phyloP scores from a whole-genome alignment of 1,139 yeast species.

The Blastobotrys arbuscula region DNA sequence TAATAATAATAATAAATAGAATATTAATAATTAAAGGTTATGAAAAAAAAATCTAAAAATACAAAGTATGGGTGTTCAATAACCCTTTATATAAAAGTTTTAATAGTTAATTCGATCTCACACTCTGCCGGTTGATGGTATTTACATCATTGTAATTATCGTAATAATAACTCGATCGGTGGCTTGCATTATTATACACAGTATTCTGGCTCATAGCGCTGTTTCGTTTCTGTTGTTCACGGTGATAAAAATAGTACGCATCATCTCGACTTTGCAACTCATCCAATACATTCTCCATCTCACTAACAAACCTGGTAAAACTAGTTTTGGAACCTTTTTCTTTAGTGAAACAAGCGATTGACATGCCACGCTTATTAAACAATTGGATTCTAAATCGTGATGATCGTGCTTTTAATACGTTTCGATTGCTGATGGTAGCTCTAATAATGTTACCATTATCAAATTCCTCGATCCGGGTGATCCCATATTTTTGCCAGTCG shows the following conservation, averaged over 20 bases:
- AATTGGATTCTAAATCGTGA: constrained; percentile 31
- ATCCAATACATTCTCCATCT: constrained; percentile 26
- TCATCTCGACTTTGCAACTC: constrained; percentile 4
- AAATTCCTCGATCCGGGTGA: constrained; percentile 28
- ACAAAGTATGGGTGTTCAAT: too few species aligned
- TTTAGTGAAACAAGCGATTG: constrained; percentile 28
- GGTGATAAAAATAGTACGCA: background rate
- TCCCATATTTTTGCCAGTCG: constrained; percentile 36
- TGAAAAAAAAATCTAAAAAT: background rate
- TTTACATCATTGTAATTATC: background rate
- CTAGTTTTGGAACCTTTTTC: constrained; percentile 32
- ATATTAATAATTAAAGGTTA: too few species aligned
- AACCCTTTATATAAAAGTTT: too few species aligned
- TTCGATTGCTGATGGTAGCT: constrained; percentile 33
- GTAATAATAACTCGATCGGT: background rate
- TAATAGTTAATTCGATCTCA: background rate
- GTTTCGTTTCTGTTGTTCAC: background rate
- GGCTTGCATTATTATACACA: background rate
- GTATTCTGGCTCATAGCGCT: background rate
- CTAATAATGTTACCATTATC: constrained; percentile 25
- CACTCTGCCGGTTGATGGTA: background rate
- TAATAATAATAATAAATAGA: too few species aligned
- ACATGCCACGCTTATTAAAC: constrained; percentile 20
- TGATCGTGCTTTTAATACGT: constrained; percentile 32
- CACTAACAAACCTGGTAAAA: constrained; percentile 31